Conservation (phyloP, 2,329 filamentous ascomycete genomes). For the Ophiostoma sp. region DNA sequence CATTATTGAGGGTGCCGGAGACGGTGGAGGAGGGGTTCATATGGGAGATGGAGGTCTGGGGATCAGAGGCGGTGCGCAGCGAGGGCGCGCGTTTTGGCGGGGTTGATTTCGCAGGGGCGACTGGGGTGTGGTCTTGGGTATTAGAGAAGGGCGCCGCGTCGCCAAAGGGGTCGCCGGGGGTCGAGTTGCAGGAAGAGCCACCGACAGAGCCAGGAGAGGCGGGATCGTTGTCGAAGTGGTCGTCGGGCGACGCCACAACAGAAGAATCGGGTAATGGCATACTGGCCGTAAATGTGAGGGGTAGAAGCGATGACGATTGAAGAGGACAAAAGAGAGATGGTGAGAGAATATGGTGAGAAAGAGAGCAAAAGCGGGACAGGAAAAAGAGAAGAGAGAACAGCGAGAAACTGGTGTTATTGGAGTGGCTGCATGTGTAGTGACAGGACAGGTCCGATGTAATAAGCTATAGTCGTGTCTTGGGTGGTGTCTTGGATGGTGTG, state of each 20-base stretch:
- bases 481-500: not conserved
- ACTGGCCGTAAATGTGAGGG: slow-evolving; percentile 13
- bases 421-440: not conserved
- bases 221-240: slow-evolving; percentile 39
- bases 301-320: not conserved
- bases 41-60: slow-evolving; percentile 43
- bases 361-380: not conserved
- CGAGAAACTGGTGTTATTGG: not conserved
- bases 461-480: slow-evolving; percentile 4
- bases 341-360: not conserved
- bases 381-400: not conserved
- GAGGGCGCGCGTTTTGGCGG: slow-evolving; percentile 41
- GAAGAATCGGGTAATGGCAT: slow-evolving; percentile 35
- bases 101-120: not conserved
- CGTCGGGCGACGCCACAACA: slow-evolving; percentile 45
- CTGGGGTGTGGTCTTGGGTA: not conserved
- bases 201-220: slow-evolving; percentile 41
- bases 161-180: slow-evolving; percentile 41
- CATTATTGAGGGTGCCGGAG: slow-evolving; percentile 67
- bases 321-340: not conserved
- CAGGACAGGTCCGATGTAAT: not conserved
- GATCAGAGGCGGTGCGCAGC: slow-evolving; percentile 55
- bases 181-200: slow-evolving; percentile 45
- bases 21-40: slow-evolving; percentile 85
- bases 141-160: slow-evolving; percentile 27